Conservation (phyloP, 768 basidiomycete species). For the Termitomyces sp. region DNA sequence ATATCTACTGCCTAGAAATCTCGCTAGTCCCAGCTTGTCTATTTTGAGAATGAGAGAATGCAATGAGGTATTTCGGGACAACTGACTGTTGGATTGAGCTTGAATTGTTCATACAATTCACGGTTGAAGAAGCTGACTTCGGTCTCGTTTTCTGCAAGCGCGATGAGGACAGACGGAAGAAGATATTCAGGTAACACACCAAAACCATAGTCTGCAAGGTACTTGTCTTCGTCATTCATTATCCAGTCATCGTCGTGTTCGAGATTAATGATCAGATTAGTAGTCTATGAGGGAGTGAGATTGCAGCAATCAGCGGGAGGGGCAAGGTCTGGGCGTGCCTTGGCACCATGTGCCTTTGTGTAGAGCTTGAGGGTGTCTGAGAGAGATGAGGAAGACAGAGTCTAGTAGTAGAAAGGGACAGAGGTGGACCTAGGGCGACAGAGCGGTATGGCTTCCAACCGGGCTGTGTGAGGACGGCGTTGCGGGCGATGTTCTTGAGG, state of each 20-base stretch:
- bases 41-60: not conserved
- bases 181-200: constrained; percentile 40
- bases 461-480: constrained; percentile 65
- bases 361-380: constrained; percentile 93
- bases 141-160: constrained; percentile 79
- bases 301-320: not conserved
- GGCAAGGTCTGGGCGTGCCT: constrained; percentile 43
- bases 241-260: constrained; percentile 97
- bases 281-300: constrained; percentile 51
- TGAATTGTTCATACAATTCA: constrained; percentile 74
- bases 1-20: constrained; percentile 22
- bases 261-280: constrained; percentile 96
- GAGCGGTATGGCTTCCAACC: constrained; percentile 90
- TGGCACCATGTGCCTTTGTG: constrained; percentile 90
- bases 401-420: not conserved
- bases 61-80: not conserved
- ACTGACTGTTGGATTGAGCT: constrained; percentile 73
- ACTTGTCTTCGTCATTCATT: constrained; percentile 56
- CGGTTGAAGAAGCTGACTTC: constrained; percentile 91
- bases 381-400: constrained; percentile 6
- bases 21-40: constrained; percentile 44
- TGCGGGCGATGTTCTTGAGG: constrained; percentile 65
- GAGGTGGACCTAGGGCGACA: constrained; percentile 52
- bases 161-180: not conserved
- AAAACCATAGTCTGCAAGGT: constrained; percentile 66